A percentile compares a stretch with the other conserved stretches of the same genome.
Evolutionary conservation across 2,329 filamentous ascomycete genomes (phyloP).

Genomic region (Pezicula rhizophila): DNA sequence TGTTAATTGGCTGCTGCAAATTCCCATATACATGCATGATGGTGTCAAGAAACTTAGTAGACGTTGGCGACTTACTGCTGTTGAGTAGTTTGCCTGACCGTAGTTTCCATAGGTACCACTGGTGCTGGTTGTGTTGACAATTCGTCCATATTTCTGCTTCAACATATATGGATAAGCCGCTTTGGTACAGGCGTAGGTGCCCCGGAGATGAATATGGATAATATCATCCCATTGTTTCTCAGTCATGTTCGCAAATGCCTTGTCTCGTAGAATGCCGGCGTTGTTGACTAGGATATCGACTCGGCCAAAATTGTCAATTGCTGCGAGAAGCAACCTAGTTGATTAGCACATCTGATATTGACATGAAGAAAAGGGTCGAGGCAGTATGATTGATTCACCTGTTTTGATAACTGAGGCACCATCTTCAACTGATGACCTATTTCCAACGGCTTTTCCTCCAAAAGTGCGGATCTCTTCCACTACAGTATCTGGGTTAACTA

Average conservation of each 20-base stretch:
- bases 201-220: conserved; percentile 83
- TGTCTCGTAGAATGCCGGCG: conserved; percentile 93
- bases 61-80: conserved; percentile 65
- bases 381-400: too few relatives aligned
- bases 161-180: conserved; percentile 96
- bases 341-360: too few relatives aligned
- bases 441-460: conserved; percentile 84
- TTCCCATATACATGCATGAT: conserved; percentile 26
- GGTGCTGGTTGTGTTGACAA: conserved; percentile 94
- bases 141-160: conserved; percentile 96
- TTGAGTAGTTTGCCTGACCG: conserved; percentile 95
- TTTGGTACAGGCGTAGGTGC: conserved; percentile 95
- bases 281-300: conserved; percentile 97
- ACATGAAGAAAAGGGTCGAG: too few relatives aligned
- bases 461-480: conserved; percentile 87
- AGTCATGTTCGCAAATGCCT: conserved; percentile 97
- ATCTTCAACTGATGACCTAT: conserved; percentile 90
- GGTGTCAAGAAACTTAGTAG: too few relatives aligned
- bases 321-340: conserved; percentile 36
- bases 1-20: neutral
- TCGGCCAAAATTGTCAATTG: conserved; percentile 88
- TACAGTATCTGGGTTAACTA: conserved; percentile 84
- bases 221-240: conserved; percentile 90
- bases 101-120: conserved; percentile 99
- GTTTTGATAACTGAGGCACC: conserved; percentile 82